phyloP scores from a whole-genome alignment of 306 rosid genomes.

The Acacia acuminata region DNA sequence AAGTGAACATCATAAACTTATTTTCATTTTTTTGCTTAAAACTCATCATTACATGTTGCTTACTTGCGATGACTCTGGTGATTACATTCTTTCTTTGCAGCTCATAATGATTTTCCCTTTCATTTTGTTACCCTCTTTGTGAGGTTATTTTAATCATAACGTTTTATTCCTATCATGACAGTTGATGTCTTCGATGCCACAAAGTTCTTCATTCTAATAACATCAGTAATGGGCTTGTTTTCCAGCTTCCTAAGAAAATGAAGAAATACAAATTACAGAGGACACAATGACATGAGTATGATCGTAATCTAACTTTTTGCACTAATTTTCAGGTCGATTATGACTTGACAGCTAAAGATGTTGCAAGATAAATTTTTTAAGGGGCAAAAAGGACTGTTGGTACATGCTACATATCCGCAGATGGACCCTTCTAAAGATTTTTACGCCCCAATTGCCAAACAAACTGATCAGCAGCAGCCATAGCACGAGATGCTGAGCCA shows the following conservation, averaged over 20 bases:
- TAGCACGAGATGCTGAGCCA: conserved; percentile 94
- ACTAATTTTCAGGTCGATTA: background rate
- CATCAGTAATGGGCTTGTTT: background rate
- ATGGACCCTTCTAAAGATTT: conserved; percentile 46
- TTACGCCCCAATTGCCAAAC: conserved; percentile 69
- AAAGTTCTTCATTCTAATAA: background rate
- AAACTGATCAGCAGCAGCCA: conserved; percentile 84
- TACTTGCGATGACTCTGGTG: no score
- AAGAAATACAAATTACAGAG: background rate
- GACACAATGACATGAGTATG: background rate
- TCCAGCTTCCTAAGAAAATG: background rate
- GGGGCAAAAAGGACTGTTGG: background rate
- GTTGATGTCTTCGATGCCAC: background rate
- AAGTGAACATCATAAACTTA: no score
- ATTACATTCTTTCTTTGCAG: no score
- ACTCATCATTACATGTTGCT: no score
- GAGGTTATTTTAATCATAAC: background rate
- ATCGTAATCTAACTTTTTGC: background rate
- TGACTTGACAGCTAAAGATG: background rate
- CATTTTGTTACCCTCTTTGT: background rate
- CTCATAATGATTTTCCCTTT: no score
- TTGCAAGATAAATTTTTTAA: background rate
- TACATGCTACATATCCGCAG: conserved; percentile 23
- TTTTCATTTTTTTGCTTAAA: no score
- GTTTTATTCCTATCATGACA: background rate